Base-by-base conservation (phyloP, 768 basidiomycete genomes). In the Termitomyces sp. region DNA sequence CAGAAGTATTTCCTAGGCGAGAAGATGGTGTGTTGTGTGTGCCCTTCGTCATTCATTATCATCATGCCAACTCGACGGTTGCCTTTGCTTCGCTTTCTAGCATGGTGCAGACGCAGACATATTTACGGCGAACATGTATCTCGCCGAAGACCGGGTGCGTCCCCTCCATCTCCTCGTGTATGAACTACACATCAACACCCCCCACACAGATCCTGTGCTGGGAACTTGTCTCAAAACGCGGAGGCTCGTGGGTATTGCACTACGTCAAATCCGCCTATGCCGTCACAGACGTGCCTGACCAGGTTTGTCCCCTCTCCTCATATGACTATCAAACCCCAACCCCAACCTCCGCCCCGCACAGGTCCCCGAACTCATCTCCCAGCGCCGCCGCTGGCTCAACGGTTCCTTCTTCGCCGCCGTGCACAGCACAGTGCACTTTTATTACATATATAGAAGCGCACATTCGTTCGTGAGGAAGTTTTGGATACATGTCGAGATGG, bases 1-100 rank as follows among this genome's bases (percentile, higher is more conserved):
- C 90, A 94, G 69, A 94, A 96, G 74, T 98, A 99, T 77, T 99
- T 99, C 81, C 76, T 97, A 29, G 97, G 97, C 5, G 97, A 99
- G 80, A 94, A 88, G 69, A 89, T 97, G 54, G 54, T 43, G 8
- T 1, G 38, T 40, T 43, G 8, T 1, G 38, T 40, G 32, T 29
- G 9, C 37, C 20, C 0, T 17, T 14, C 2, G 1, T 32, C 7
- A 34, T 34, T 17, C 12, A 0, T 14, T 5, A 15, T 40, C 40
- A 14, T 15, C 6, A 7, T 17, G 2, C 15, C 15, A 42, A 40
- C 3, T 2, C 40, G 15, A 17, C 38, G 17, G 4, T 12, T 6
- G 4, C 12, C 0, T 6, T 15, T 29, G 7, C 31, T 29, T 37
- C 12, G 9, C 20, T 0, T 3, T n/a, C 14, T 58, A 86, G 86